Conservation (phyloP, 352 stramenopile genomes). For the Hyaloperonospora arabidopsidis region DNA sequence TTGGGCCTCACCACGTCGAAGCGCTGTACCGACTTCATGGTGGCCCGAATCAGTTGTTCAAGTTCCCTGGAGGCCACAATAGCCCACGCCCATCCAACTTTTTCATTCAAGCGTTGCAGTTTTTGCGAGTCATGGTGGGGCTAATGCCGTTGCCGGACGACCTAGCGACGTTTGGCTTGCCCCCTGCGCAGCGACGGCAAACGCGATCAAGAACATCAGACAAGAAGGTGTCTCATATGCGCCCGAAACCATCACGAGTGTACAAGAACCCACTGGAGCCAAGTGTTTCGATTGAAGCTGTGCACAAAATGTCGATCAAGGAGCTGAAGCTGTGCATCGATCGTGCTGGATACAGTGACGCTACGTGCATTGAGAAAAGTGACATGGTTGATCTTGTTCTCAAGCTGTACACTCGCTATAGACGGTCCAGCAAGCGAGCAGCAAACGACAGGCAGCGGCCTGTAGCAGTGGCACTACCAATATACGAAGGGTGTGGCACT, state of each 20-base stretch:
- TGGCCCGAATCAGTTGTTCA: constrained; percentile 71
- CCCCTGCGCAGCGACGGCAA: constrained; percentile 26
- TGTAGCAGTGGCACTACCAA: constrained; percentile 2
- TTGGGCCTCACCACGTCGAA: constrained; percentile 66
- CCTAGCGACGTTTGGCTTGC: constrained; percentile 40
- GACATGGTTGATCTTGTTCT: constrained; percentile 79
- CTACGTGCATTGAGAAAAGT: constrained; percentile 73
- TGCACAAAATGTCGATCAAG: constrained; percentile 70
- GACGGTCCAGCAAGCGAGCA: constrained; percentile 43
- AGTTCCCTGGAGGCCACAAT: constrained; percentile 76
- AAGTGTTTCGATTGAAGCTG: constrained; percentile 45
- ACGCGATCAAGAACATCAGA: constrained; percentile 5
- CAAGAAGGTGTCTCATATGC: constrained; percentile 17
- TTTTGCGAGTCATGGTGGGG: constrained; percentile 72
- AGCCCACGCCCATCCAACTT: constrained; percentile 68
- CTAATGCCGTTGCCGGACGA: constrained; percentile 56
- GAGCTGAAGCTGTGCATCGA: constrained; percentile 73
- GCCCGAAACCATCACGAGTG: constrained; percentile 36
- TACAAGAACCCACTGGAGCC: constrained; percentile 63
- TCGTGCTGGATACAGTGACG: constrained; percentile 59
- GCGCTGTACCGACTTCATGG: constrained; percentile 68
- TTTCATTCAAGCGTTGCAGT: constrained; percentile 73
- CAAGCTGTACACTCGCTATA: constrained; percentile 67
- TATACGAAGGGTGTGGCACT: constrained; percentile 9
- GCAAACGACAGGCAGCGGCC: constrained; percentile 19